Evolutionary conservation across 257 asterid species (phyloP).

Genomic region (Solanum piurae): DNA sequence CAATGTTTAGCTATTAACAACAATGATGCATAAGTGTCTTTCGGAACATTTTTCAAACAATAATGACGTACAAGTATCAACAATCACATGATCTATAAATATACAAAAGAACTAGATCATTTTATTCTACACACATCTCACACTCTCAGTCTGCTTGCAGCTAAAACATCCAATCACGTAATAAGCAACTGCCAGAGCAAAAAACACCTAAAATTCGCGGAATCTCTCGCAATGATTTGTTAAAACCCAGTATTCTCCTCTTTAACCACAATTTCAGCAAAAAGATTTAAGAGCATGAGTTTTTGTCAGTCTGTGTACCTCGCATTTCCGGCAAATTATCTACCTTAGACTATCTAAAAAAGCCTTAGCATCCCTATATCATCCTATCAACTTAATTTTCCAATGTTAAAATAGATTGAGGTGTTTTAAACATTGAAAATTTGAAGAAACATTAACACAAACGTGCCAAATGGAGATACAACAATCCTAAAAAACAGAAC

Average conservation of each 20-base stretch:
- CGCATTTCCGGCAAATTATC: not conserved
- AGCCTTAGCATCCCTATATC: not conserved
- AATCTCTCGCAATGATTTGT: not conserved
- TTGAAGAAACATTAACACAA: not conserved
- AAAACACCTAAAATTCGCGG: not conserved
- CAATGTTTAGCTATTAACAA: not conserved
- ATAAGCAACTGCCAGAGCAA: not conserved
- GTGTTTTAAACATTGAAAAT: not conserved
- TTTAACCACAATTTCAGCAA: not conserved
- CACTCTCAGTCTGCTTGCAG: not conserved
- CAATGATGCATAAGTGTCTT: not conserved
- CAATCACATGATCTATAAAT: not conserved
- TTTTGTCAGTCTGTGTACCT: not conserved
- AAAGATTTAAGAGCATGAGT: not conserved
- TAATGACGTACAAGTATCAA: not conserved
- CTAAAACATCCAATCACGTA: not conserved
- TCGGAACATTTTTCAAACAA: not conserved
- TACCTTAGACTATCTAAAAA: not conserved
- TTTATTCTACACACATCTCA: not conserved
- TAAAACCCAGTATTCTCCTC: not conserved
- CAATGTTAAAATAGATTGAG: not conserved
- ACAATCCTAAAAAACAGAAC: not conserved
- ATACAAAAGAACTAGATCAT: not conserved
- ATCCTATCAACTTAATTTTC: not conserved
- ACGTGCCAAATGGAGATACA: not conserved